Percentiles rank a stretch among this genome's conserved stretches.
These are phyloP conservation scores for Solanum clarkiae DNA, from an alignment of 257 asterid genomes.

Conservation along the genomic window DNA sequence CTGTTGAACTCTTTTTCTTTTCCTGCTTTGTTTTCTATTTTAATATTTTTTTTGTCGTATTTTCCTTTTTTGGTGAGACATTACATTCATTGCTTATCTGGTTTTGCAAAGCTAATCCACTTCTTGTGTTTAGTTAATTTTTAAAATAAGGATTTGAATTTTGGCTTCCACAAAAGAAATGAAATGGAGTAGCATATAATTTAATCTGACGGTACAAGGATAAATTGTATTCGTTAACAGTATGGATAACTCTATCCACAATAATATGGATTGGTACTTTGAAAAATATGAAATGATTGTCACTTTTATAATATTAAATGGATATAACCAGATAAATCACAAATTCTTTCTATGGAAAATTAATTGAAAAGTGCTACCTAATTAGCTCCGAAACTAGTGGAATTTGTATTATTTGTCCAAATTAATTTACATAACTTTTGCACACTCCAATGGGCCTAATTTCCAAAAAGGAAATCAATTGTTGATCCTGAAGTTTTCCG, in stretches of 20 bases:
- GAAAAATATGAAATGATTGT: not conserved
- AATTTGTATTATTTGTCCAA: no score
- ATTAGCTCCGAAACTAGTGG: no score
- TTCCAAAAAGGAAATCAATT: not conserved
- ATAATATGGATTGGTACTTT: not conserved
- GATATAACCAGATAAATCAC: no score
- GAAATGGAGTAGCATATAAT: not conserved
- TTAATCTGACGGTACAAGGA: not conserved
- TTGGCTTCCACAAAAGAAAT: not conserved
- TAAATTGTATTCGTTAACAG: not conserved
- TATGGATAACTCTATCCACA: not conserved
- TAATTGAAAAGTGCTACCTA: no score
- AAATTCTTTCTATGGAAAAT: no score
- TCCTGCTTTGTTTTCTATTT: not conserved
- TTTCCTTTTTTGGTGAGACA: not conserved
- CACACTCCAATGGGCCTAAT: not conserved
- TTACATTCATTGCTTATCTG: not conserved
- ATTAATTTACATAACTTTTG: not conserved
- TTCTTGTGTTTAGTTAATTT: not conserved
- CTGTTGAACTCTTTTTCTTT: not conserved
- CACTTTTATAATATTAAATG: not conserved
- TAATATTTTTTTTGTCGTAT: not conserved
- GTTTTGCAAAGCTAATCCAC: not conserved
- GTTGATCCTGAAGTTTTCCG: not conserved
- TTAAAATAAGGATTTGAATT: not conserved